Conservation (phyloP, 1,284 basidiomycete genomes). For the Ceratorhiza oryzae-sativae region DNA sequence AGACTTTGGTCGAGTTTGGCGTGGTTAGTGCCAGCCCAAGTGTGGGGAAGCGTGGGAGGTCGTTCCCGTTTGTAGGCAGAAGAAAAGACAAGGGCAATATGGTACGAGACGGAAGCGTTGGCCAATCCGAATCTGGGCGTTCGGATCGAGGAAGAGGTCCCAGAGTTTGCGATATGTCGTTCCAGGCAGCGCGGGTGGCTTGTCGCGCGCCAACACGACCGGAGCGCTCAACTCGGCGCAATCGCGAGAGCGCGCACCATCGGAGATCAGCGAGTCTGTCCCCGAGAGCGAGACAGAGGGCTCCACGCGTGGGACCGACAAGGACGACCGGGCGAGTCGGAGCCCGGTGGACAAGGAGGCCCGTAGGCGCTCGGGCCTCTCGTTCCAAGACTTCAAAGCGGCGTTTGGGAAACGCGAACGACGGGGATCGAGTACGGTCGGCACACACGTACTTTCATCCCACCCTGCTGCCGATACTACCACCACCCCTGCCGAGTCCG, state of each 20-base stretch:
- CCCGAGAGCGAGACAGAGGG: constrained; percentile 21
- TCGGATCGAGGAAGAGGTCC: background rate
- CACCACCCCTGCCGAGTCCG: background rate
- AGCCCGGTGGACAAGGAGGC: constrained; percentile 23
- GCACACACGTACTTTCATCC: constrained; percentile 11
- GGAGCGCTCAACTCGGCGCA: background rate
- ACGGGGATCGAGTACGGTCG: constrained; percentile 3
- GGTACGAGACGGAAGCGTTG: background rate
- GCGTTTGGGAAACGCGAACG: constrained; percentile 36
- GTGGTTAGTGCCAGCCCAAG: constrained; percentile 11
- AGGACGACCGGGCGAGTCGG: constrained; percentile 5
- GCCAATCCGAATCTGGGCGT: background rate
- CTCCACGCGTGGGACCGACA: background rate
- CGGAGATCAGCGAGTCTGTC: background rate
- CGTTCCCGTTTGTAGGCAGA: constrained; percentile 21
- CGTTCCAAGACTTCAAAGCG: constrained; percentile 36
- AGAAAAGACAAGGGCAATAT: constrained; percentile 18
- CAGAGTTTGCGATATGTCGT: constrained; percentile 34
- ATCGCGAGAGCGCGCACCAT: background rate
- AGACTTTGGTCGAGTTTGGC: constrained; percentile 20
- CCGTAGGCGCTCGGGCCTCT: constrained; percentile 21
- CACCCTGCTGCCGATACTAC: background rate
- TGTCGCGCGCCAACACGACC: background rate
- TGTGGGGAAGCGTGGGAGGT: constrained; percentile 27
- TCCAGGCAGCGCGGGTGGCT: background rate